Evolutionary conservation across 768 basidiomycete species (phyloP).

Genomic region (Agrocybe chaxingu): DNA sequence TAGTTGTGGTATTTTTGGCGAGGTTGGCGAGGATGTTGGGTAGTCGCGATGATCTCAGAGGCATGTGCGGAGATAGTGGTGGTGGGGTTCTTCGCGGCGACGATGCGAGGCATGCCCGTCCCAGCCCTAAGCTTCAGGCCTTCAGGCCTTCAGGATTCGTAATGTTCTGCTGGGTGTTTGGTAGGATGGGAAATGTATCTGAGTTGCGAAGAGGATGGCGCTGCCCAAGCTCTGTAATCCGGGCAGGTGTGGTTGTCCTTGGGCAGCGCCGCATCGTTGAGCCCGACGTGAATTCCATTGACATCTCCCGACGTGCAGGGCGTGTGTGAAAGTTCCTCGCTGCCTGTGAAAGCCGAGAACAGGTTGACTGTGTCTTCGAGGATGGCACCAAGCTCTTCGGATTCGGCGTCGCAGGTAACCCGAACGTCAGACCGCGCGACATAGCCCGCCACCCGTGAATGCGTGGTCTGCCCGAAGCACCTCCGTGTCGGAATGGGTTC

Average conservation of each 20-base stretch:
- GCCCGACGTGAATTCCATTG: conserved; percentile 41
- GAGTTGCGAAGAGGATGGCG: conserved; percentile 64
- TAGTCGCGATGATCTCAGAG: conserved; percentile 58
- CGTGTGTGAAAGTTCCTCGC: conserved; percentile 48
- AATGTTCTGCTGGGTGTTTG: conserved; percentile 16
- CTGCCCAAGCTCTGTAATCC: conserved; percentile 87
- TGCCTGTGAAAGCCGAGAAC: conserved; percentile 47
- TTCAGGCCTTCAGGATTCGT: conserved; percentile 38
- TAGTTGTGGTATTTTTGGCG: conserved; percentile 51
- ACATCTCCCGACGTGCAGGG: conserved; percentile 12
- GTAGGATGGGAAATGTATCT: conserved; percentile 25
- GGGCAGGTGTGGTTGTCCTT: conserved; percentile 71
- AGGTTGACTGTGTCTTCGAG: conserved; percentile 57
- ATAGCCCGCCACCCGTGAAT: conserved; percentile 71
- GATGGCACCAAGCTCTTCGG: conserved; percentile 33
- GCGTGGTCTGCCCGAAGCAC: conserved; percentile 55
- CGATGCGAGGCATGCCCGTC: conserved; percentile 79
- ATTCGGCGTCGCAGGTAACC: conserved; percentile 36
- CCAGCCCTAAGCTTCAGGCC: conserved; percentile 73
- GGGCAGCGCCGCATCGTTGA: conserved; percentile 69
- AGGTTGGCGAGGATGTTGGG: conserved; percentile 71
- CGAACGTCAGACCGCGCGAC: conserved; percentile 58
- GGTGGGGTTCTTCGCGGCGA: conserved; percentile 40
- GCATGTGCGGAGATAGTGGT: conserved; percentile 6
- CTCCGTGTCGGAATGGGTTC: conserved; percentile 31